Base-by-base conservation (phyloP, 345 rosid genomes). In the Luvunga scandens region DNA sequence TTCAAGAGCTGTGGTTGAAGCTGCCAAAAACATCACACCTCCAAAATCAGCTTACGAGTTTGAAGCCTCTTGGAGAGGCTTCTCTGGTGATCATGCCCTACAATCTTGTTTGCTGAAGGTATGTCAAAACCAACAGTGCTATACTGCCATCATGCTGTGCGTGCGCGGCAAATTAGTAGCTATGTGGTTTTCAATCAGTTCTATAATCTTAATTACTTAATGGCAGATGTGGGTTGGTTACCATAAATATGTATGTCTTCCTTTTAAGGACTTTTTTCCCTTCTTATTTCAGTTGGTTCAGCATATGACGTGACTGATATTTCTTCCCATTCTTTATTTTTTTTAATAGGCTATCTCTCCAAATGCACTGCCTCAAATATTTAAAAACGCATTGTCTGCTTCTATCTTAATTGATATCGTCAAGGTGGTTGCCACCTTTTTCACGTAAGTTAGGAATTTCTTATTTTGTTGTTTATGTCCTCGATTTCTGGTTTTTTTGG, bases 31-130 rank as follows among this genome's bases (percentile, higher is more conserved):
- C 78, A 87, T 92, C 60, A 82, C 56, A 56, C 83, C 97, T 62
- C 99, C 97, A 12, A 88, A 82, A 55, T 87, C 99, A 68, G 97
- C 98, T 69, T 92, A 91, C 78, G 93, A 94, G 69, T 93, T 93
- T 82, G 98, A 93, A 82, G 87, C 89, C 84, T 86, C 86, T 71
- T 93, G 99, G 99, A 87, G 85, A 78, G 84, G 95, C 79, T 88
- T 91, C 68, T 87, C 90, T 38, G 94, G 96, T 6, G 90, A 93
- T 83, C 77, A 72, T 60, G 73, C 79, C 2, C 83, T 91, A 53
- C 95, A 92, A 84, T 80, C 88, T 82, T 83, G 60, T n/a, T 83
- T 96, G 74, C 83, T 93, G 80, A 93, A 92, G 99, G 99, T 93
- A 72, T 75, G 83, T 36, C 1, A 25, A 34, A 28, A 25, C 28